phyloP scores from a whole-genome alignment of 192 early-diverging fungal genomes.

The Thamnidium elegans region DNA sequence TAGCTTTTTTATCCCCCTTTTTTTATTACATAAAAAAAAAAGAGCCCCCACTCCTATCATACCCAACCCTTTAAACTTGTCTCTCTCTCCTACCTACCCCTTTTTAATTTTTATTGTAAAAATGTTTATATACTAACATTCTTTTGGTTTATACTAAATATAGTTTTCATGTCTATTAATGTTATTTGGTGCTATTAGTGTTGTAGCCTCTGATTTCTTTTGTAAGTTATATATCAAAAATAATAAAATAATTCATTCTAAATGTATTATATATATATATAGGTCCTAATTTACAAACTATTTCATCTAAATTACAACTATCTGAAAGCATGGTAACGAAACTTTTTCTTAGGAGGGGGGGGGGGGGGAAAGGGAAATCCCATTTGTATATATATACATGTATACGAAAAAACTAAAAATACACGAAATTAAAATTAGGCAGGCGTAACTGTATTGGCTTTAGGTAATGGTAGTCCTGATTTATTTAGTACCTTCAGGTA shows the following conservation, averaged over 20 bases:
- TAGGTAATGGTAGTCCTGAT: slow-evolving; percentile 92
- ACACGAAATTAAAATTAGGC: slow-evolving; percentile 35
- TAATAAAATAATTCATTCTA: not conserved
- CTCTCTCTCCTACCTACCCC: too few relatives aligned
- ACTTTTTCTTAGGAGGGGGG: not conserved
- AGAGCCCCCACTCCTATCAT: too few relatives aligned
- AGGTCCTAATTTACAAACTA: slow-evolving; percentile 81
- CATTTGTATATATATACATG: not conserved
- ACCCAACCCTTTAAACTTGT: too few relatives aligned
- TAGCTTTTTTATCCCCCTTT: too few relatives aligned
- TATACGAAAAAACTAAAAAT: too few relatives aligned
- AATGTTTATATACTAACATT: not conserved
- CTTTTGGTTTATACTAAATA: slow-evolving; percentile 6
- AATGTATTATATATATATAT: slow-evolving; percentile 11
- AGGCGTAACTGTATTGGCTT: slow-evolving; percentile 70
- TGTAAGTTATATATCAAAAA: slow-evolving; percentile 40
- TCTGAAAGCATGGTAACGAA: slow-evolving; percentile 72
- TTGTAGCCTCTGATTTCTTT: slow-evolving; percentile 78
- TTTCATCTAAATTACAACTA: slow-evolving; percentile 67
- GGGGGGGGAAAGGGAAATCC: too few relatives aligned
- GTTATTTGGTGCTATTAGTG: slow-evolving; percentile 68
- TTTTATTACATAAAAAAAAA: too few relatives aligned
- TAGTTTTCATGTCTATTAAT: slow-evolving; percentile 49
- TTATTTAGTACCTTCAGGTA: slow-evolving; percentile 74
- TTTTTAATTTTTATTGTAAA: not conserved